phyloP scores from a whole-genome alignment of 2,329 filamentous ascomycete species.

The Didymella pomorum region DNA sequence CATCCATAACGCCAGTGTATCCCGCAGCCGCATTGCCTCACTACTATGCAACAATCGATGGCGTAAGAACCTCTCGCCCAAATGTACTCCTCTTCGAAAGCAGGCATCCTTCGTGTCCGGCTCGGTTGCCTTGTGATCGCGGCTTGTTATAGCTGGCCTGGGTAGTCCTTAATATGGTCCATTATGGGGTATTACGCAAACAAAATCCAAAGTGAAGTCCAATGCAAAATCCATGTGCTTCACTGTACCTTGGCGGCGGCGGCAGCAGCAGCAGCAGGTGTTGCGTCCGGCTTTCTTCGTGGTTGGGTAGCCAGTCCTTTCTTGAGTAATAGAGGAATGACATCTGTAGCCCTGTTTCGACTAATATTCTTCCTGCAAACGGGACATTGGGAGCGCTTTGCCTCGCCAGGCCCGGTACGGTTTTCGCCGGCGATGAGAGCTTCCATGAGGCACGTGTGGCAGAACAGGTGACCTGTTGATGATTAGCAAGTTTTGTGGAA shows the following conservation, averaged over 20 bases:
- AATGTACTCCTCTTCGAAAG: neutral
- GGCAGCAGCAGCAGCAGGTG: conserved; percentile 13
- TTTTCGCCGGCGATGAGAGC: conserved; percentile 65
- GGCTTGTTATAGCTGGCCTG: neutral
- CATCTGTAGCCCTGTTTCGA: conserved; percentile 51
- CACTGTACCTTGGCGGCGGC: conserved; percentile 32
- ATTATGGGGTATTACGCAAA: neutral
- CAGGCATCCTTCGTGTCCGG: neutral
- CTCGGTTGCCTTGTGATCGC: neutral
- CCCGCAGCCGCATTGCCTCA: neutral
- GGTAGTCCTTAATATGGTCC: neutral
- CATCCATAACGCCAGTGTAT: neutral
- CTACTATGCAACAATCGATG: neutral
- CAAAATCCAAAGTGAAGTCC: neutral
- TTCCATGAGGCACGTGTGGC: conserved; percentile 68
- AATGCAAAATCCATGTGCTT: conserved; percentile 2
- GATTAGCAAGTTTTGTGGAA: conserved; percentile 15
- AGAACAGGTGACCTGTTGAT: conserved; percentile 66
- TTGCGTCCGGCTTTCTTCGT: conserved; percentile 31
- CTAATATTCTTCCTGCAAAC: conserved; percentile 57
- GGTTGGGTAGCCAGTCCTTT: conserved; percentile 49
- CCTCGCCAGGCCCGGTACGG: conserved; percentile 54
- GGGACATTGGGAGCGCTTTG: conserved; percentile 56
- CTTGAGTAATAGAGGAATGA: conserved; percentile 54
- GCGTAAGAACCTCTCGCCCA: neutral